Conservation (phyloP, 768 basidiomycete species). For the Neoboletus brunneissimus region DNA sequence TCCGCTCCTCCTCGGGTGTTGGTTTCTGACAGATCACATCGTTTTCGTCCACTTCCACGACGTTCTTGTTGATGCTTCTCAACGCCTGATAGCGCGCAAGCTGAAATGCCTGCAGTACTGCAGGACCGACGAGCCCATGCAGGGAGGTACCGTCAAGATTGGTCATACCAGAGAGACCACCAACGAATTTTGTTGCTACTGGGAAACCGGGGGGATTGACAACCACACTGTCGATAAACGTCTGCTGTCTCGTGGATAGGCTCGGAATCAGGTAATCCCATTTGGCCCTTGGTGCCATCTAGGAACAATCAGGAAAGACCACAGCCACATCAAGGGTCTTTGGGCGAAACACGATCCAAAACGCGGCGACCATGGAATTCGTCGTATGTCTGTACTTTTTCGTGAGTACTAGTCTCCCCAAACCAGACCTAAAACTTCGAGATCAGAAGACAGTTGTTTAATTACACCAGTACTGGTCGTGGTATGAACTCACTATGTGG, state of each 20-base stretch:
- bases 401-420: too few species aligned
- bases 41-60: constrained; percentile 4
- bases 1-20: constrained; percentile 13
- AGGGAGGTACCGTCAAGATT: background rate
- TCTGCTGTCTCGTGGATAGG: background rate
- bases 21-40: constrained; percentile 13
- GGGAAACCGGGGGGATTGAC: background rate
- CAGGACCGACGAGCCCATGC: constrained; percentile 8
- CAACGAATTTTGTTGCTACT: background rate
- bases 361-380: background rate
- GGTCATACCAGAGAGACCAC: background rate
- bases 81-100: constrained; percentile 11
- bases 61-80: background rate
- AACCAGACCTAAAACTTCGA: too few species aligned
- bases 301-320: too few species aligned
- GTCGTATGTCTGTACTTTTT: background rate
- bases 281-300: too few species aligned
- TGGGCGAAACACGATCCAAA: too few species aligned
- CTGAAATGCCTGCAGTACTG: constrained; percentile 6
- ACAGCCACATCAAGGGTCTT: too few species aligned
- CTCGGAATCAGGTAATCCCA: too few species aligned
- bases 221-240: background rate
- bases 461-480: background rate
- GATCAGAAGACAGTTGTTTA: too few species aligned
- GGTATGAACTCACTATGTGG: background rate